These are phyloP conservation scores for Globisporangium emineosum DNA, from an alignment of 352 stramenopile species.

Conservation along the genomic window DNA sequence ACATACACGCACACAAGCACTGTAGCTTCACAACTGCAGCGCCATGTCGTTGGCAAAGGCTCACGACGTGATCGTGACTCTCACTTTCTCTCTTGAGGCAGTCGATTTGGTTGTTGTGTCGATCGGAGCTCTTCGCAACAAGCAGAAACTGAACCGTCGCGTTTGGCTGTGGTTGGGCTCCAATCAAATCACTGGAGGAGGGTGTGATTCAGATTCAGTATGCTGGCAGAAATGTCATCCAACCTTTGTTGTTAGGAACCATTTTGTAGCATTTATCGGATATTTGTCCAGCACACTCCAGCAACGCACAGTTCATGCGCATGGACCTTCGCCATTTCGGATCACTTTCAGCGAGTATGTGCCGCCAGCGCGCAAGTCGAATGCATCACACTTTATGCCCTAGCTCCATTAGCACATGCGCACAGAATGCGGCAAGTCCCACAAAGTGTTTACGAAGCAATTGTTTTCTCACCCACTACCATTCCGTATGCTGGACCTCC, in stretches of 20 bases:
- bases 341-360: no score
- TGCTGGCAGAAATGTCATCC: not conserved
- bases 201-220: slow-evolving; percentile 8
- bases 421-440: not conserved
- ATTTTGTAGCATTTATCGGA: not conserved
- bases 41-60: no score
- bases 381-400: no score
- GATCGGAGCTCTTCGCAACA: not conserved
- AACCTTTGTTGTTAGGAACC: not conserved
- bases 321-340: no score
- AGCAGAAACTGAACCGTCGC: not conserved
- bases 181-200: slow-evolving; percentile 11
- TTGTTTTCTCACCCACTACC: no score
- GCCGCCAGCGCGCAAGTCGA: no score
- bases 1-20: slow-evolving; percentile 6
- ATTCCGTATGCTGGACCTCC: no score
- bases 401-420: not conserved
- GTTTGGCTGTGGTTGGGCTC: not conserved
- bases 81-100: not conserved
- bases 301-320: no score
- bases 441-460: no score
- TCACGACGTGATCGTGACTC: no score
- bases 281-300: not conserved
- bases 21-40: not conserved
- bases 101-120: slow-evolving; percentile 7